Evolutionary conservation across 345 rosid species (phyloP).

Genomic region (Citrus medica): DNA sequence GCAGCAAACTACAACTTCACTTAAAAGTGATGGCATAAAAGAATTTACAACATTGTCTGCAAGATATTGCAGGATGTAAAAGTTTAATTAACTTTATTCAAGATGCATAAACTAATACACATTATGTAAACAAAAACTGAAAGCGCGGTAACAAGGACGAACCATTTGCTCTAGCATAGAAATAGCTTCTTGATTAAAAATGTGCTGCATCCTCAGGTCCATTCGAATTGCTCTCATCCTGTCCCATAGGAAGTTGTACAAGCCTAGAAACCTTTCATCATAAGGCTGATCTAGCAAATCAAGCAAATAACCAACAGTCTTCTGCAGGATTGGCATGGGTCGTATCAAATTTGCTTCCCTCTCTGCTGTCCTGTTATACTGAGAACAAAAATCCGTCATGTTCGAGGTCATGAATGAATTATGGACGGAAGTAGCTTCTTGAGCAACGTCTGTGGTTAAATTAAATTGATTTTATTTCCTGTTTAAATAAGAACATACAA

Average conservation of each 20-base stretch:
- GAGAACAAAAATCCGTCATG: slow-evolving; percentile 29
- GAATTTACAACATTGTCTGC: background rate
- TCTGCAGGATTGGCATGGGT: slow-evolving; percentile 84
- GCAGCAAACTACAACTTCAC: background rate
- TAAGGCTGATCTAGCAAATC: slow-evolving; percentile 85
- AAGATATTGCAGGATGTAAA: background rate
- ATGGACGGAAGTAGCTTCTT: background rate
- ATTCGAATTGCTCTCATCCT: slow-evolving; percentile 96
- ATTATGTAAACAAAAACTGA: slow-evolving; percentile 6
- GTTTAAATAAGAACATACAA: background rate
- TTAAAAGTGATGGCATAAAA: background rate
- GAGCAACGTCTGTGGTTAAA: background rate
- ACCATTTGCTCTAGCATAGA: slow-evolving; percentile 98
- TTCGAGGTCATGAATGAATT: slow-evolving; percentile 2
- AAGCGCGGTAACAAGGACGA: slow-evolving; percentile 17
- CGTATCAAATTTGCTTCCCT: slow-evolving; percentile 89
- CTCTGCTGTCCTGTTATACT: slow-evolving; percentile 94
- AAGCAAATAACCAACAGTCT: slow-evolving; percentile 75
- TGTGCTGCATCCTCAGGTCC: slow-evolving; percentile 98
- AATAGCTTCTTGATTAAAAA: slow-evolving; percentile 72
- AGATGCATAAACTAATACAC: background rate
- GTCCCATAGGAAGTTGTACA: slow-evolving; percentile 96
- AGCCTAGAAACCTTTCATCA: slow-evolving; percentile 72
- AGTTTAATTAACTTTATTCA: background rate
- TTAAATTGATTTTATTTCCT: slow-evolving; percentile 3